Base-by-base conservation (phyloP, 2,329 filamentous ascomycete genomes). In the Aspergillus uvarum region DNA sequence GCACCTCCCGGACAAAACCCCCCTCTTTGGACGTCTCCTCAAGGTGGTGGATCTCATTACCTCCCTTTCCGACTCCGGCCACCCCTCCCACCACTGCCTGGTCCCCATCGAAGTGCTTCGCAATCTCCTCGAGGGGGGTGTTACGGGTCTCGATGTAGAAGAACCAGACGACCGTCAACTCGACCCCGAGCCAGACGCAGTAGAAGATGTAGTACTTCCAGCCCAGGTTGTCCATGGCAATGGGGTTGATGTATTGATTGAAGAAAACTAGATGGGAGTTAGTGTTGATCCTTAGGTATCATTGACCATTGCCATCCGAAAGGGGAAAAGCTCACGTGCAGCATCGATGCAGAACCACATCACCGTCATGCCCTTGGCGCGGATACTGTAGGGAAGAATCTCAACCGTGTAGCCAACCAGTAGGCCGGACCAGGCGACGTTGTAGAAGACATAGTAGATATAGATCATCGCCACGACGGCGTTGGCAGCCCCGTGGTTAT, bases 311-410 rank as follows among this genome's bases (percentile, higher is more conserved):
- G 12, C 2, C 51, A 31, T 22, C 22, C 22, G n/a, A 47, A 19
- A 10, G 24, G 16, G 4, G n/a, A 6, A 48, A 11, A 51, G 54
- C 61, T 56, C 47, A 69, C 60, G 52, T 22, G 61, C 58, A 16
- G 55, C 59, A 29, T 75, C 70, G 58, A 75, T 69, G 51, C 69
- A 72, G 44, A 74, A 64, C 65, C 71, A 72, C 70, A 74, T 72
- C 57, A 76, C 67, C 0, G 71, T 74, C 55, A 82, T 71, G 47
- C 80, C 81, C 71, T 81, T 81, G 59, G 79, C 78, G 53, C 81
- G 79, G 58, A 82, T 77, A 60, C 76, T 77, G 72, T 79, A 83
- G 3, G 80, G 80, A 59, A 81, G 68, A 61, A 83, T 81, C 63
- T 83, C 80, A 55, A 77, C 76, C 2, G 77, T 76, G 69, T 82